Evolutionary conservation across 768 basidiomycete genomes (phyloP), one percentile per base, ranked within the genome.

Genomic region (Neoboletus brunneissimus): DNA sequence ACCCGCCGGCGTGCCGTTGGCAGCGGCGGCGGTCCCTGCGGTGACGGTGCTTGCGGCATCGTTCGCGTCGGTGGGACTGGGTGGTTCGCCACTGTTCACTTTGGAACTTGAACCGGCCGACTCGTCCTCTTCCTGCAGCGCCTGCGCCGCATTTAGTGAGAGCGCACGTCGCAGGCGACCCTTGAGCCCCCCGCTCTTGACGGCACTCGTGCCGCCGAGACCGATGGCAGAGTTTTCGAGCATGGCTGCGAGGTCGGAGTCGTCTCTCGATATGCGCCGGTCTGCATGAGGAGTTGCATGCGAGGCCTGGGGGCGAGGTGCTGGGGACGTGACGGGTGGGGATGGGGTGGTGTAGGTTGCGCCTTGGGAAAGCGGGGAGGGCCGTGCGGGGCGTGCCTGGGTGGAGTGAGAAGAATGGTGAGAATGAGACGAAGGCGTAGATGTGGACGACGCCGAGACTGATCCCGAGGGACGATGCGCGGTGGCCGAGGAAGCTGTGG

Each of bases 181-280:
- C 68, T 92, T 94, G 60, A 95, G 77, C 0, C 92, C 92, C 15
- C 83, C 80, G 55, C 80, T 79, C 54, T 87, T 81, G 64, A 78
- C 77, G 61, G 66, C 55, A 5, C 66, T 64, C 27, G 68, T 68
- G 0, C 55, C 58, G 32, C 66, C 66, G 29, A 67, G 64, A 50
- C 81, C 80, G 7, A 78, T 71, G 20, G 77, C 70, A 2, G 70
- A 63, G 37, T 71, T 73, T 54, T 76, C 77, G 25, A 73, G 67
- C 75, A 86, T 79, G 45, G 82, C 75, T 1, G 79, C 81, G 29
- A 88, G 75, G 72, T 89, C 87, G 55, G 83, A 86, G 64, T 90
- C 88, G 71, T 89, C 87, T 57, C 82, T 81, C 22, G 89, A 89
- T 81, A 88, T 87, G 51, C 89, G 84, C 64, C 86, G 84, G 70